These are phyloP conservation scores for Morella rubra DNA, from an alignment of 306 rosid species.

Conservation along the genomic window DNA sequence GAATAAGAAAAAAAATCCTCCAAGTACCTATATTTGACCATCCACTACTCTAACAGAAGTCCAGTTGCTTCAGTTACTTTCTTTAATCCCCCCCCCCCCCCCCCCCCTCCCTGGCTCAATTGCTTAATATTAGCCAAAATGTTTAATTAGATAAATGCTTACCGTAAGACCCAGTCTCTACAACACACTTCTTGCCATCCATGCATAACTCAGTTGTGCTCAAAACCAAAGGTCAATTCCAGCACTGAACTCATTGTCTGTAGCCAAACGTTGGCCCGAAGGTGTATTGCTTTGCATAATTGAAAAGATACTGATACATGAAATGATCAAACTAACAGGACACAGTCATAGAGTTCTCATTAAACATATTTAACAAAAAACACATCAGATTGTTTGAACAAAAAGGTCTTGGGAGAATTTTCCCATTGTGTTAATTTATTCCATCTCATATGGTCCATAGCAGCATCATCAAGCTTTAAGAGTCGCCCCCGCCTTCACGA, in stretches of 20 bases:
- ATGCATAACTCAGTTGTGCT: too few relatives aligned
- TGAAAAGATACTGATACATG: background rate
- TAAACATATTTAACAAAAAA: conserved; percentile 11
- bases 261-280: too few relatives aligned
- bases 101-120: too few relatives aligned
- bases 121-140: too few relatives aligned
- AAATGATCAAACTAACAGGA: conserved; percentile 27
- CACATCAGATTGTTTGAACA: background rate
- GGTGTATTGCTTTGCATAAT: background rate
- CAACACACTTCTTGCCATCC: too few relatives aligned
- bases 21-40: too few relatives aligned
- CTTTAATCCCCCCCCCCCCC: too few relatives aligned
- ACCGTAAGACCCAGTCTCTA: too few relatives aligned
- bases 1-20: too few relatives aligned
- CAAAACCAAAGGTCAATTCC: background rate
- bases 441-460: conserved; percentile 27
- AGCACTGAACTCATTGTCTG: background rate
- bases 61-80: too few relatives aligned
- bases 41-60: too few relatives aligned
- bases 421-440: conserved; percentile 43
- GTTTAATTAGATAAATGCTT: too few relatives aligned
- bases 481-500: conserved; percentile 65
- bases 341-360: background rate
- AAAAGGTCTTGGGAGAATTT: conserved; percentile 7
- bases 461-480: conserved; percentile 47